Percentiles rank a stretch among this genome's conserved stretches.
Conservation (phyloP, 441 rosid species). For the Codiaeum variegatum region DNA sequence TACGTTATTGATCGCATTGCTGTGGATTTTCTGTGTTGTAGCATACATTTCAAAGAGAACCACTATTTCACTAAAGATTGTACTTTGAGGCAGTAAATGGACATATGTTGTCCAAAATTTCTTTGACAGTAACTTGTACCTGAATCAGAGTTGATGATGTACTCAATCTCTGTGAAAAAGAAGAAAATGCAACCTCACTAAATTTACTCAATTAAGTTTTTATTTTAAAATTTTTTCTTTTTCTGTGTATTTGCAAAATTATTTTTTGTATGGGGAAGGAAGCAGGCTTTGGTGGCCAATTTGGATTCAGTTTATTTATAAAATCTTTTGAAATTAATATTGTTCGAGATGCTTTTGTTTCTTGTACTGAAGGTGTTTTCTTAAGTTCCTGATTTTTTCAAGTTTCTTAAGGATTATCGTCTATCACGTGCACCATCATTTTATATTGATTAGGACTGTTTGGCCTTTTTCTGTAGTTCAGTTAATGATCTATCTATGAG, state of each 20-base stretch:
- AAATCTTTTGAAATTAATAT: neutral
- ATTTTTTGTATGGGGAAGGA: neutral
- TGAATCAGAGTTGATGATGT: neutral
- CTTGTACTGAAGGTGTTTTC: neutral
- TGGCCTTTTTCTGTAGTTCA: slow-evolving; percentile 20
- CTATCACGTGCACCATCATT: neutral
- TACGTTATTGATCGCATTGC: neutral
- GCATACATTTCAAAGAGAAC: neutral
- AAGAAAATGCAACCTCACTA: no score
- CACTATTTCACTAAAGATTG: neutral
- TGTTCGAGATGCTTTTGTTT: neutral
- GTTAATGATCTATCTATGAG: slow-evolving; percentile 24
- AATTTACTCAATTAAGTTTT: no score
- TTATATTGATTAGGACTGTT: neutral
- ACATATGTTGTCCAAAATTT: neutral
- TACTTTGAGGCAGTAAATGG: neutral
- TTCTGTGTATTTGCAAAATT: neutral
- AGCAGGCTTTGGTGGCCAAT: neutral
- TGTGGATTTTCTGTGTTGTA: neutral
- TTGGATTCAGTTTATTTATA: neutral
- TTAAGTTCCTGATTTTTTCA: neutral
- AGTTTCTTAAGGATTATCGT: neutral
- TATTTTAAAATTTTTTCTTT: no score
- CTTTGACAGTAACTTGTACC: neutral
- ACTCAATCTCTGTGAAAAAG: no score